Evolutionary conservation across 257 asterid species (phyloP).

Genomic region (Solanum stenotomum): DNA sequence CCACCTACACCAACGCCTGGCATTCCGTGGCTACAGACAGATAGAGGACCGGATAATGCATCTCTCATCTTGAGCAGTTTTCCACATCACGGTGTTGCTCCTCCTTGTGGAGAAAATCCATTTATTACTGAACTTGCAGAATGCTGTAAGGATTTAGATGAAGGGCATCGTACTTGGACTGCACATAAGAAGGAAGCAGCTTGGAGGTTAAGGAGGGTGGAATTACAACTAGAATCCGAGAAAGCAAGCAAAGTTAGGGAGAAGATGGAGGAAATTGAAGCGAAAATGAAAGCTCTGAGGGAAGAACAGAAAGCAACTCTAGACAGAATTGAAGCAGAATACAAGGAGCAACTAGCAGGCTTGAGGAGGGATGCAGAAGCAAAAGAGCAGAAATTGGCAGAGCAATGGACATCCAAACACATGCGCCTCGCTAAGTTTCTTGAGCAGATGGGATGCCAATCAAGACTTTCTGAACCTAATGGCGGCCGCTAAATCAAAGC

Average conservation of each 20-base stretch:
- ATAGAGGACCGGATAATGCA: slow-evolving; percentile 3
- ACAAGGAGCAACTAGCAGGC: slow-evolving; percentile 66
- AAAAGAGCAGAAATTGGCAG: slow-evolving; percentile 83
- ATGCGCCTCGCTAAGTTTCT: slow-evolving; percentile 49
- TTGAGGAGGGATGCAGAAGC: slow-evolving; percentile 80
- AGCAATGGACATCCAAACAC: slow-evolving; percentile 88
- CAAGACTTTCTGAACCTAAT: slow-evolving; percentile 27
- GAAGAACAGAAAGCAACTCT: slow-evolving; percentile 63
- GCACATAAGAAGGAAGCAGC: slow-evolving; percentile 76
- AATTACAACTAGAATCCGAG: slow-evolving; percentile 78
- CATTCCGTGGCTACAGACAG: slow-evolving; percentile 48
- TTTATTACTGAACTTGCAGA: slow-evolving; percentile 47
- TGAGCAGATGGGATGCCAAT: slow-evolving; percentile 60
- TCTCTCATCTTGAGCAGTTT: slow-evolving; percentile 9
- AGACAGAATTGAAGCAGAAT: slow-evolving; percentile 73
- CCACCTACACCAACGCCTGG: slow-evolving; percentile 22
- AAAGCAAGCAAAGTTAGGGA: slow-evolving; percentile 65
- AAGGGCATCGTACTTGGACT: slow-evolving; percentile 70
- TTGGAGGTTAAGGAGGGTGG: slow-evolving; percentile 78
- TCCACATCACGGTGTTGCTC: slow-evolving; percentile 22
- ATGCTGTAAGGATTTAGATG: slow-evolving; percentile 73
- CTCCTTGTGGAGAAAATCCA: slow-evolving; percentile 23
- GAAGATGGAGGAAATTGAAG: slow-evolving; percentile 74
- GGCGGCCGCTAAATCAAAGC: slow-evolving; percentile 4
- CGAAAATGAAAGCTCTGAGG: slow-evolving; percentile 56